Conservation (phyloP, 1,284 basidiomycete species). For the Leccinum holopus region DNA sequence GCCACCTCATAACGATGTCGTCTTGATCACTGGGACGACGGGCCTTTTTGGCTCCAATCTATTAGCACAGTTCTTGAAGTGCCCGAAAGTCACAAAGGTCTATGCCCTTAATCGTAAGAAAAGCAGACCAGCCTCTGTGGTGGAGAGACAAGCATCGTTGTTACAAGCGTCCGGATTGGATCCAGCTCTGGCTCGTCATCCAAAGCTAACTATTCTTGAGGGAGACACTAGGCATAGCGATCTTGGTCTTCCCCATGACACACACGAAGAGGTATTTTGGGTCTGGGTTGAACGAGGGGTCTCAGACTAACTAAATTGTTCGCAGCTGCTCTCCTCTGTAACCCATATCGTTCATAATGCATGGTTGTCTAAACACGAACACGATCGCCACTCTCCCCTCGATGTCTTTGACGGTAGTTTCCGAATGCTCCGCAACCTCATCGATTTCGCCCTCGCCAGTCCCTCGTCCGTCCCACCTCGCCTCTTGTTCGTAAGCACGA, state of each 20-base stretch:
- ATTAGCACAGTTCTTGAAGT: slow-evolving; percentile 15
- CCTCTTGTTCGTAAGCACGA: slow-evolving; percentile 39
- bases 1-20: slow-evolving; percentile 8
- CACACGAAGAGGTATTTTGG: slow-evolving; percentile 15
- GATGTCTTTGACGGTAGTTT: slow-evolving; percentile 30
- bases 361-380: slow-evolving; percentile 34
- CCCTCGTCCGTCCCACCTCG: slow-evolving; percentile 25
- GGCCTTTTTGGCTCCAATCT: slow-evolving; percentile 27
- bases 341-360: slow-evolving; percentile 31
- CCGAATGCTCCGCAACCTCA: slow-evolving; percentile 38
- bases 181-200: slow-evolving; percentile 12
- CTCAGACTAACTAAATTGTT: slow-evolving; percentile 6
- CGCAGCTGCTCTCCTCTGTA: slow-evolving; percentile 19
- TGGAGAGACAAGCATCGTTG: slow-evolving; percentile 25
- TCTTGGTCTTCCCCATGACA: slow-evolving; percentile 12
- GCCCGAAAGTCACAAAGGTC: slow-evolving; percentile 15
- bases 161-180: slow-evolving; percentile 28
- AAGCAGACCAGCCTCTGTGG: slow-evolving; percentile 6
- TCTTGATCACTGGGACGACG: slow-evolving; percentile 33
- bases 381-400: slow-evolving; percentile 36
- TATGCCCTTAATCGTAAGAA: slow-evolving; percentile 23
- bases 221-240: slow-evolving; percentile 8
- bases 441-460: slow-evolving; percentile 41
- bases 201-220: slow-evolving; percentile 20
- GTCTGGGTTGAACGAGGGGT: background rate